Conservation (phyloP, 1,284 basidiomycete genomes). For the Agroathelia rolfsii region DNA sequence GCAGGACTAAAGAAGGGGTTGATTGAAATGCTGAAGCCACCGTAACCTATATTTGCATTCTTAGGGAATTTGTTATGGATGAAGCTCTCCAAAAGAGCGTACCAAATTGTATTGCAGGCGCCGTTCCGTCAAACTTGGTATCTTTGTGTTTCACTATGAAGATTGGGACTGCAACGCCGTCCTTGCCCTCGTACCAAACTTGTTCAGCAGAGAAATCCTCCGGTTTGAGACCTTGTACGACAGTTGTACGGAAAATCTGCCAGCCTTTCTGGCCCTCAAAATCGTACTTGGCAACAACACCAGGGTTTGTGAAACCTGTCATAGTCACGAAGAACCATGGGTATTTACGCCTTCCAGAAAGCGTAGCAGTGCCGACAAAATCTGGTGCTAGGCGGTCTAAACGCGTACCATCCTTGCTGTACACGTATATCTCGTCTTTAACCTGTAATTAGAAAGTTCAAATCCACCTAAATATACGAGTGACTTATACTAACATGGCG, state of each 20-base stretch:
- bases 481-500: conserved; percentile 45
- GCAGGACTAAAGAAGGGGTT: conserved; percentile 65
- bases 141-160: conserved; percentile 75
- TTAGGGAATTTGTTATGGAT: conserved; percentile 2
- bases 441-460: conserved; percentile 37
- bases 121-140: conserved; percentile 65
- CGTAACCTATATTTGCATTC: conserved; percentile 57
- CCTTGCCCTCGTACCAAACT: conserved; percentile 73
- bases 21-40: conserved; percentile 70
- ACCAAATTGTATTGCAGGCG: conserved; percentile 76
- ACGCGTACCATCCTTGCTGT: conserved; percentile 49
- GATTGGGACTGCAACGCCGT: conserved; percentile 80
- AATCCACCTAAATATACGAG: neutral
- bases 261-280: conserved; percentile 43
- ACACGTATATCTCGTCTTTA: conserved; percentile 76
- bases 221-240: conserved; percentile 55
- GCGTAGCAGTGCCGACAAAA: conserved; percentile 60
- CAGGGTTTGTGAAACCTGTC: conserved; percentile 68
- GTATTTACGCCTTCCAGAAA: conserved; percentile 46
- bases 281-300: conserved; percentile 56
- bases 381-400: conserved; percentile 53
- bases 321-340: conserved; percentile 62
- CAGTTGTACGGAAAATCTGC: conserved; percentile 50
- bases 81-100: conserved; percentile 14
- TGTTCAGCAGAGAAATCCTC: conserved; percentile 34